Evolutionary conservation across 1,284 basidiomycete genomes (phyloP).

Genomic region (Microstroma glucosiphilum): DNA sequence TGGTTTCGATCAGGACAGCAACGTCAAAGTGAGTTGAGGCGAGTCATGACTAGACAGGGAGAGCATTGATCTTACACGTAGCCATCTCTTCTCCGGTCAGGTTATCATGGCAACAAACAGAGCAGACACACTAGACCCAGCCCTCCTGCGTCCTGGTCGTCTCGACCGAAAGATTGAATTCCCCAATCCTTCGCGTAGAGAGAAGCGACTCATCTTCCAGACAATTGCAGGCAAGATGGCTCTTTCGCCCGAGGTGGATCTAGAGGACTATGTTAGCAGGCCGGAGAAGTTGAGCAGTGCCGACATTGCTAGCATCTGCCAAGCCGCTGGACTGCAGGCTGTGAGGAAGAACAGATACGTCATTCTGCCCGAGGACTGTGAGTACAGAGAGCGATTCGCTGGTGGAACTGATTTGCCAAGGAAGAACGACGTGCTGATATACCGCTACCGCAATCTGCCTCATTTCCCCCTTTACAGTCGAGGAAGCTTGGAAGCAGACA

Average conservation of each 20-base stretch:
- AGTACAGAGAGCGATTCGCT: slow-evolving; percentile 49
- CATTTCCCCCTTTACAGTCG: background rate
- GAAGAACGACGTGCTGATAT: slow-evolving; percentile 8
- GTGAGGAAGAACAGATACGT: slow-evolving; percentile 96
- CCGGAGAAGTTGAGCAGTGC: slow-evolving; percentile 93
- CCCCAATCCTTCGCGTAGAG: slow-evolving; percentile 84
- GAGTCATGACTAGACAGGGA: slow-evolving; percentile 69
- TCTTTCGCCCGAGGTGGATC: slow-evolving; percentile 90
- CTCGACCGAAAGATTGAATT: slow-evolving; percentile 99
- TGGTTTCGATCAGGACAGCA: slow-evolving; percentile 97
- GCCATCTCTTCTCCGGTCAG: slow-evolving; percentile 1
- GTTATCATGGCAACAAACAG: slow-evolving; percentile 51
- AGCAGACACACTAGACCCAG: slow-evolving; percentile 62
- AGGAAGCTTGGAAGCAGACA: slow-evolving; percentile 47
- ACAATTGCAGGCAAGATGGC: slow-evolving; percentile 98
- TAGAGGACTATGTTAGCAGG: slow-evolving; percentile 96
- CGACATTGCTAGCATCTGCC: slow-evolving; percentile 90
- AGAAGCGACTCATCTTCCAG: slow-evolving; percentile 97
- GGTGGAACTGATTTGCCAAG: slow-evolving; percentile 4
- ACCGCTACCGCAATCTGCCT: background rate
- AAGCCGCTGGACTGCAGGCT: slow-evolving; percentile 95
- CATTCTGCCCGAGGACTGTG: slow-evolving; percentile 93
- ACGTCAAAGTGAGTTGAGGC: slow-evolving; percentile 72
- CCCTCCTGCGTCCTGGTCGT: slow-evolving; percentile 91
- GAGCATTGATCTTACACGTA: slow-evolving; percentile 59